A percentile compares a stretch with the other conserved stretches of the same genome.
These are phyloP conservation scores for Mycena crocata DNA, from an alignment of 768 basidiomycete genomes.

Conservation along the genomic window DNA sequence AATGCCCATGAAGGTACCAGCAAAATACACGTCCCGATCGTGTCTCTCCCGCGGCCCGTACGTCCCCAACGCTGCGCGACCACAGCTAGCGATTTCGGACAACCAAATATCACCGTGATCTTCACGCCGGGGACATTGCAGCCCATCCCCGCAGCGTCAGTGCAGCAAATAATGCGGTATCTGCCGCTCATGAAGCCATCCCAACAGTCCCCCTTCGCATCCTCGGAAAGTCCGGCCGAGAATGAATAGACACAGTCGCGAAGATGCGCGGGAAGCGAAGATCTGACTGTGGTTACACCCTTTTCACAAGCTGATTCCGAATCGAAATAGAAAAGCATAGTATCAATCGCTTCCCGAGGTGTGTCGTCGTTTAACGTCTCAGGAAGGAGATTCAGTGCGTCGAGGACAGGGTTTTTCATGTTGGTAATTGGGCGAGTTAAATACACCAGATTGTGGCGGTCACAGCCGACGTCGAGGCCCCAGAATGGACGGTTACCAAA, in stretches of 20 bases:
- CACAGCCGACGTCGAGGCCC: constrained; percentile 43
- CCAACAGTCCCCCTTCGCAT: constrained; percentile 36
- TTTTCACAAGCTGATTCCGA: constrained; percentile 19
- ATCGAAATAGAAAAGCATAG: constrained; percentile 33
- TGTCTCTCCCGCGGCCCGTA: constrained; percentile 4
- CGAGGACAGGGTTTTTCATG: constrained; percentile 28
- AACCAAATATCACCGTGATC: constrained; percentile 35
- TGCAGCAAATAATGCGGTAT: constrained; percentile 39
- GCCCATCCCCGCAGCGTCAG: constrained; percentile 48
- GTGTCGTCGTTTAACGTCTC: constrained; percentile 17
- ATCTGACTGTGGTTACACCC: constrained; percentile 25
- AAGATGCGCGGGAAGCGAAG: constrained; percentile 32
- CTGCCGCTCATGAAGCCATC: constrained; percentile 26
- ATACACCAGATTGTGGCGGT: constrained; percentile 40
- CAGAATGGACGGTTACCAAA: constrained; percentile 46
- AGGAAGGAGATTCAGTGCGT: constrained; percentile 33
- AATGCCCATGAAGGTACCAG: constrained; percentile 33
- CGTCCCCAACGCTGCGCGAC: constrained; percentile 36
- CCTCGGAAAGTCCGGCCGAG: constrained; percentile 32
- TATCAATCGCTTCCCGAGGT: constrained; percentile 18
- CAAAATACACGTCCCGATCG: constrained; percentile 22
- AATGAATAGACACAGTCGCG: constrained; percentile 34
- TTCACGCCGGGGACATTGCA: constrained; percentile 43
- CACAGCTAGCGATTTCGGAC: constrained; percentile 32
- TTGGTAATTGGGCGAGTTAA: constrained; percentile 27